phyloP scores from a whole-genome alignment of 208 protist genomes.

The Phytomonas sp. region DNA sequence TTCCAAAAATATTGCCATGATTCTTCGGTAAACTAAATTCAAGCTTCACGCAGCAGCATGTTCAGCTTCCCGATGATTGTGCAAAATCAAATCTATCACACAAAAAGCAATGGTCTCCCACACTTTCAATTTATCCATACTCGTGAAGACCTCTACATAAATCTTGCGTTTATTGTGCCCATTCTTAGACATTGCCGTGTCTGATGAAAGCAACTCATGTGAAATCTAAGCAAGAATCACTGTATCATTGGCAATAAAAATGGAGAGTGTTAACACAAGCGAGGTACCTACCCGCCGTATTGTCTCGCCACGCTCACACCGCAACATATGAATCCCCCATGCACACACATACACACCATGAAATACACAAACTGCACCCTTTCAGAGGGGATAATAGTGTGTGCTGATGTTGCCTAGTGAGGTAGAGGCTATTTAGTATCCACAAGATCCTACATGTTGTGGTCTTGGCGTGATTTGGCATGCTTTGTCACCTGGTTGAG shows the following conservation, averaged over 20 bases:
- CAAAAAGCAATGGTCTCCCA: neutral
- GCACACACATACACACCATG: neutral
- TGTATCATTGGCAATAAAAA: neutral
- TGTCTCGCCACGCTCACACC: neutral
- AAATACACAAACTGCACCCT: neutral
- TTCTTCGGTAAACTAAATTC: neutral
- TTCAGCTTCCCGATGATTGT: neutral
- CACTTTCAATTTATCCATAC: neutral
- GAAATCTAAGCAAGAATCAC: neutral
- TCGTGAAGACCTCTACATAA: neutral
- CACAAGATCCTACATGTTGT: neutral
- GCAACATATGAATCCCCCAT: neutral
- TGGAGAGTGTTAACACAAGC: neutral
- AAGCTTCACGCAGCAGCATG: neutral
- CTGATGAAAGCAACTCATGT: neutral
- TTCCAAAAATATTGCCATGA: neutral
- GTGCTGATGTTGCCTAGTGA: neutral
- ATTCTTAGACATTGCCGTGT: neutral
- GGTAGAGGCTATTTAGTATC: neutral
- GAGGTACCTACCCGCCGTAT: neutral
- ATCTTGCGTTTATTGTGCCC: neutral
- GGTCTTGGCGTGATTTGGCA: neutral
- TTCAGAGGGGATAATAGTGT: neutral
- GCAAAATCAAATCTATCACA: neutral
- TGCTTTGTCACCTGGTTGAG: neutral